phyloP scores from a whole-genome alignment of 108 stramenopile species.

The Hondaea fermentalgiana region DNA sequence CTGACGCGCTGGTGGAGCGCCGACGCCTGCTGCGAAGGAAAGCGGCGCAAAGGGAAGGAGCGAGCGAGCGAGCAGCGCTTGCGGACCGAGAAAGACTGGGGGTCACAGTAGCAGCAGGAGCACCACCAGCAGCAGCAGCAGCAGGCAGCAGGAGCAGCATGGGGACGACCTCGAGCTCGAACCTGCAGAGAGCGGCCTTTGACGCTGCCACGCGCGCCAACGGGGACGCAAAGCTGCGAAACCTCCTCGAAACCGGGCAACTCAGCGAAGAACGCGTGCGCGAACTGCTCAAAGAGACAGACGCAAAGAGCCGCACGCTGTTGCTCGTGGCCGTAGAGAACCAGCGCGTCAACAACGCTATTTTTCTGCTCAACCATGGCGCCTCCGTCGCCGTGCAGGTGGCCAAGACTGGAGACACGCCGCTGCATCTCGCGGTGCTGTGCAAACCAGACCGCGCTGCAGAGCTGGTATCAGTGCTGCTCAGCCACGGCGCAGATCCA shows the following conservation, averaged over 20 bases:
- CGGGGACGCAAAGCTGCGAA: neutral
- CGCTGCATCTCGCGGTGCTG: neutral
- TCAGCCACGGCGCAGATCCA: neutral
- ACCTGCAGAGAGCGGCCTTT: neutral
- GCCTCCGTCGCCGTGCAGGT: neutral
- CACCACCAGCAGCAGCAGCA: too few relatives aligned
- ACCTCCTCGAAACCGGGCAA: neutral
- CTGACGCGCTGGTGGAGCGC: too few relatives aligned
- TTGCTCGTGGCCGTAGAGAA: neutral
- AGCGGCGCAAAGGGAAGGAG: too few relatives aligned
- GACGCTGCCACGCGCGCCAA: neutral
- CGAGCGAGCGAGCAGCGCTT: too few relatives aligned
- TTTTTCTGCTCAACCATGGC: neutral
- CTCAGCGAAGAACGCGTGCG: neutral
- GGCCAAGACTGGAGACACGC: neutral
- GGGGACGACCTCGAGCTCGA: neutral
- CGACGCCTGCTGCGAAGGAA: too few relatives aligned
- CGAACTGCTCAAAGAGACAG: neutral
- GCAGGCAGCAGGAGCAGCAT: neutral
- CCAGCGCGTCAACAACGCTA: neutral
- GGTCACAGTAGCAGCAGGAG: too few relatives aligned
- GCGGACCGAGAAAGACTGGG: too few relatives aligned
- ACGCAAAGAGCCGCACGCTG: neutral
- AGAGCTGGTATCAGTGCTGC: neutral
- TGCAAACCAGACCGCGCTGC: neutral